Evolutionary conservation across 345 rosid genomes (phyloP), one percentile per base, ranked within the genome.

Genomic region (Linum tenue): DNA sequence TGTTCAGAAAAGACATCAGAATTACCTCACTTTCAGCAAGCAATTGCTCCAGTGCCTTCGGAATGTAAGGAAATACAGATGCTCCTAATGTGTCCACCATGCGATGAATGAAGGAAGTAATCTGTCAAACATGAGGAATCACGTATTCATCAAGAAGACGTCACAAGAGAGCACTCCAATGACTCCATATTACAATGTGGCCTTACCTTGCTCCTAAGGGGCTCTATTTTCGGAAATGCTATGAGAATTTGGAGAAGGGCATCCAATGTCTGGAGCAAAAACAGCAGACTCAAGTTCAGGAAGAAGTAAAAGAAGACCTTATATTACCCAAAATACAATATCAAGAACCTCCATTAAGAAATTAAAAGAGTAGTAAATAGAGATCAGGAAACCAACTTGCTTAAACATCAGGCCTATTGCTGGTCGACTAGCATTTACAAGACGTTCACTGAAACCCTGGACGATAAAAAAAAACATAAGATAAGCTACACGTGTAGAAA

Each of bases 31-130:
- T 85, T 73, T 90, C 96, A 15, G 86, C 85, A 77, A 88, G 96
- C 76, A 94, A 81, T 65, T 90, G 96, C 73, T 76, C 92, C 76
- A 94, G 64, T 73, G 96, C 96, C 82, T 81, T 90, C 22, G 99
- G 99, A 12, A 90, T 97, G 78, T 72, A 90, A 40, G 99, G 99
- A 71, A 94, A 90, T 48, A 94, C 97, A 4, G 89, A 84, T 66
- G 87, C 74, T 63, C 99, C 99, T 44, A 94, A 80, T 11, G 96
- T 88, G 66, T 94, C 97, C 72, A 90, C 97, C 97, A 94, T 94
- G 64, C 99, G 89, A 81, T 94, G 97, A 50, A 94, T 85, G 80
- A 94, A 88, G 58, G 99, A 94, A 53, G 84, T 81, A 62, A 94
- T 91, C 99, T 94, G 66, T 62, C 73, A 9, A 43, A 69, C 44